Conservation (phyloP, 441 rosid species). For the Aleurites moluccanus region DNA sequence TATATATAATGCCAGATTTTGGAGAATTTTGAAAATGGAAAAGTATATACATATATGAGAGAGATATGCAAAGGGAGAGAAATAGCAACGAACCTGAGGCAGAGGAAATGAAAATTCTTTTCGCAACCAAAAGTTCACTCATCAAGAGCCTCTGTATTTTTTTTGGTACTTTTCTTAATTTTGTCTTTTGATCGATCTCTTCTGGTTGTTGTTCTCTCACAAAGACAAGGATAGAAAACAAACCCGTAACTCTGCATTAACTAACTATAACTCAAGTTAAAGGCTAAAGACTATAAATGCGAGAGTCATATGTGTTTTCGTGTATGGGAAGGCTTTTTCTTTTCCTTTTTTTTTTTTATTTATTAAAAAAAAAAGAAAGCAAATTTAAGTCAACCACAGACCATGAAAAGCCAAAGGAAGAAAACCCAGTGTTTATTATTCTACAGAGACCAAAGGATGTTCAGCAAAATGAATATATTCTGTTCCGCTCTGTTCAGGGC, state of each 20-base stretch:
- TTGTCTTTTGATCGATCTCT: neutral
- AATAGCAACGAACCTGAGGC: slow-evolving; percentile 10
- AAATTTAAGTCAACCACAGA: slow-evolving; percentile 4
- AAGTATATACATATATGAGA: neutral
- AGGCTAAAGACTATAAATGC: neutral
- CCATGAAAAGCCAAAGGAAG: neutral
- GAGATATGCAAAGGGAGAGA: neutral
- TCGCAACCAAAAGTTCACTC: neutral
- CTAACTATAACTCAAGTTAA: neutral
- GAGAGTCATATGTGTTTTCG: neutral
- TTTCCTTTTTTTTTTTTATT: neutral
- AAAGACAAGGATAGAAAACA: neutral
- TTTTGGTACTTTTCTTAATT: neutral
- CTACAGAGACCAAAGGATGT: neutral
- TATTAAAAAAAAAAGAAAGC: neutral
- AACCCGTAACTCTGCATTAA: neutral
- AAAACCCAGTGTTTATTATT: neutral
- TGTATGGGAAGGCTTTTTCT: neutral
- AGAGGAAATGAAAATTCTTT: slow-evolving; percentile 10
- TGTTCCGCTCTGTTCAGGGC: neutral
- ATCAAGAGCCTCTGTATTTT: neutral
- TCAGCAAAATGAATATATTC: too few relatives aligned
- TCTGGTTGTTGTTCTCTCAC: neutral
- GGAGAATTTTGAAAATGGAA: neutral
- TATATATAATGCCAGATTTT: neutral